phyloP scores from a whole-genome alignment of 345 rosid genomes.

The Aurinia saxatilis region DNA sequence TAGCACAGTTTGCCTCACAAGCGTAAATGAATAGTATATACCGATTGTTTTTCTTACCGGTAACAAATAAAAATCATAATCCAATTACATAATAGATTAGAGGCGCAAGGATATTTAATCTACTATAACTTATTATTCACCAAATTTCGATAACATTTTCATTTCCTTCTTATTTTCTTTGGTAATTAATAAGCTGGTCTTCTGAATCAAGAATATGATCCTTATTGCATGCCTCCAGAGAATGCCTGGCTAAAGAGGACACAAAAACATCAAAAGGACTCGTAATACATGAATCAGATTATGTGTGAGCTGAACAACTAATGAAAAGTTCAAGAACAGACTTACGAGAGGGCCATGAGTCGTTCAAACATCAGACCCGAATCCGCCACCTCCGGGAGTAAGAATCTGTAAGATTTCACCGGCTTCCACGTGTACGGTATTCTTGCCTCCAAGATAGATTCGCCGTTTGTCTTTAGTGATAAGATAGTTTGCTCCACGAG shows the following conservation, averaged over 20 bases:
- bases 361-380: slow-evolving; percentile 36
- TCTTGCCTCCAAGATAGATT: slow-evolving; percentile 83
- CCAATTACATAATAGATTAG: no score
- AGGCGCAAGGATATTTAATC: no score
- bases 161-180: neutral
- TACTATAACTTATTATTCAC: neutral
- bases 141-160: neutral
- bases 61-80: no score
- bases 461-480: slow-evolving; percentile 51
- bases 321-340: neutral
- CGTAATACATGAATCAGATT: neutral
- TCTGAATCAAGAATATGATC: neutral
- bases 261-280: neutral
- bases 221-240: neutral
- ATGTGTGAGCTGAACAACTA: neutral
- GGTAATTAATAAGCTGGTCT: neutral
- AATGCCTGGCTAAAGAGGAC: neutral
- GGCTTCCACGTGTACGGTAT: slow-evolving; percentile 60
- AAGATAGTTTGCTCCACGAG: slow-evolving; percentile 80
- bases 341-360: slow-evolving; percentile 5
- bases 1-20: no score
- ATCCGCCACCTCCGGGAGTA: slow-evolving; percentile 95
- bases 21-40: no score
- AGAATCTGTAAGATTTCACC: slow-evolving; percentile 82
- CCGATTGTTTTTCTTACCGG: no score